These are phyloP conservation scores for Phialemonium atrogriseum DNA, from an alignment of 2,329 filamentous ascomycete species.

Conservation along the genomic window DNA sequence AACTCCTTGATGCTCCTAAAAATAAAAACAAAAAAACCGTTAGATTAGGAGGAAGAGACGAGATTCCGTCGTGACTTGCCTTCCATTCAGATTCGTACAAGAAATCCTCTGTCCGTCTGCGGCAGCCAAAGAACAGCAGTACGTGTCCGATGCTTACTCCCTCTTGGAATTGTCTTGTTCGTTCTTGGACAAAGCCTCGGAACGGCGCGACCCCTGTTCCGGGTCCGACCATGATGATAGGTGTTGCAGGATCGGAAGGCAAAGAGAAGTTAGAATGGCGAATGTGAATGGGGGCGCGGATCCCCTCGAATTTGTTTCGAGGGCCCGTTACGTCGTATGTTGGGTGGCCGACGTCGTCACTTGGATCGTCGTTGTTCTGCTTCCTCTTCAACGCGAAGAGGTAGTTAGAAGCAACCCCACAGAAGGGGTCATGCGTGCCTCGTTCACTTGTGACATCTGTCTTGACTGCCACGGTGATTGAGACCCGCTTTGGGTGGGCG, in stretches of 20 bases:
- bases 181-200: conserved; percentile 89
- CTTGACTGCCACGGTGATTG: conserved; percentile 94
- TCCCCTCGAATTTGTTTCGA: conserved; percentile 92
- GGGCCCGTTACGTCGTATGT: conserved; percentile 83
- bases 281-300: conserved; percentile 90
- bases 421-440: conserved; percentile 67
- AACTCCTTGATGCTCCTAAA: conserved; percentile 69
- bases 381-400: conserved; percentile 91
- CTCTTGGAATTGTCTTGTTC: conserved; percentile 70
- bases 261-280: conserved; percentile 99
- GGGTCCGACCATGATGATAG: conserved; percentile 91
- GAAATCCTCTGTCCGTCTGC: conserved; percentile 83
- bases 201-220: conserved; percentile 98
- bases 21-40: too few species aligned
- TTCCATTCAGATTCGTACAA: conserved; percentile 88
- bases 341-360: conserved; percentile 75
- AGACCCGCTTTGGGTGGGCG: conserved; percentile 88
- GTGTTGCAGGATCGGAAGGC: conserved; percentile 86
- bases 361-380: conserved; percentile 77
- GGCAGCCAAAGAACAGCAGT: conserved; percentile 90
- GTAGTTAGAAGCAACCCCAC: conserved; percentile 95
- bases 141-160: conserved; percentile 81
- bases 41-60: conserved; percentile 6
- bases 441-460: conserved; percentile 70
- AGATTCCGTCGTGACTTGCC: conserved; percentile 46